Conservation (phyloP, 345 rosid genomes). For the Pistacia atlantica region DNA sequence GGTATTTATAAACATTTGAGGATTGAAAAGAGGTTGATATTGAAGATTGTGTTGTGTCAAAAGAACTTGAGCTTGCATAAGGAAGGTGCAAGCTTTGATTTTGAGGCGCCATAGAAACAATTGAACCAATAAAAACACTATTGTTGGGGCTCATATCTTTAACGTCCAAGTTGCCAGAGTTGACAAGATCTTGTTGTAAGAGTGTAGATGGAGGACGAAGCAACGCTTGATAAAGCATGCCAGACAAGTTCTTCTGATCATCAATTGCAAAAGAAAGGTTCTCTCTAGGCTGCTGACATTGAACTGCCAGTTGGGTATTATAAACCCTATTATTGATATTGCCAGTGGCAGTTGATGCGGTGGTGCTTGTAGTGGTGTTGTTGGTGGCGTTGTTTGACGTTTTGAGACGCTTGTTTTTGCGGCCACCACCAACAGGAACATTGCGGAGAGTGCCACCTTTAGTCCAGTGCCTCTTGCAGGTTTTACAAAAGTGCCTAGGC, state of each 20-base stretch:
- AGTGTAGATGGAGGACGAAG: slow-evolving; percentile 26
- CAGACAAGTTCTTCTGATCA: slow-evolving; percentile 32
- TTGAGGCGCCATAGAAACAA: slow-evolving; percentile 23
- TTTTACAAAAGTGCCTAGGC: slow-evolving; percentile 90
- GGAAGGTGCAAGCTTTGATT: slow-evolving; percentile 30
- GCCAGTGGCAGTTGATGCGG: slow-evolving; percentile 1
- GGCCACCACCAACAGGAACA: slow-evolving; percentile 89
- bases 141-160: slow-evolving; percentile 17
- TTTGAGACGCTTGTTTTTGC: slow-evolving; percentile 68
- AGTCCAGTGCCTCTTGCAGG: slow-evolving; percentile 95
- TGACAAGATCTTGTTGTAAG: slow-evolving; percentile 29
- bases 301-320: slow-evolving; percentile 24
- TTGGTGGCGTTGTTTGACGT: slow-evolving; percentile 24
- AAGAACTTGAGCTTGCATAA: slow-evolving; percentile 29
- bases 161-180: slow-evolving; percentile 13
- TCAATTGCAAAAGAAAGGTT: slow-evolving; percentile 25
- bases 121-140: slow-evolving; percentile 22
- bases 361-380: neutral
- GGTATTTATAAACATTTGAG: slow-evolving; percentile 19
- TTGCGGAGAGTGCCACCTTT: slow-evolving; percentile 88
- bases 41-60: slow-evolving; percentile 31
- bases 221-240: slow-evolving; percentile 25
- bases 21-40: slow-evolving; percentile 34
- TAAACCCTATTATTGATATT: slow-evolving; percentile 21
- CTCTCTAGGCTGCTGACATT: slow-evolving; percentile 30